Base-by-base conservation (phyloP, 2,329 filamentous ascomycete species). In the Sporothrix phasma region DNA sequence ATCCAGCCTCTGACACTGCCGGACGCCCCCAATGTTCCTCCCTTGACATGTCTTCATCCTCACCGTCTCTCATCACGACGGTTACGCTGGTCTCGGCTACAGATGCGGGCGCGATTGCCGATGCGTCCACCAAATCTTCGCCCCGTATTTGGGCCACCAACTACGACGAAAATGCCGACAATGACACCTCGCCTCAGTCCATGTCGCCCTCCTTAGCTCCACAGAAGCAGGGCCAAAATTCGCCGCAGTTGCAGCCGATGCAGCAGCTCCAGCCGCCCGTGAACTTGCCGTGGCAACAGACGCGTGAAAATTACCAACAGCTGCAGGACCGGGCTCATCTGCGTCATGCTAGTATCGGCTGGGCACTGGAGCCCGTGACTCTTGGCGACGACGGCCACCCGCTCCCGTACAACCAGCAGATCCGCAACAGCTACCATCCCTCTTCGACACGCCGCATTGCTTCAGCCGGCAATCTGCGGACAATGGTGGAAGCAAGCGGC, bases 321-420 rank as follows among this genome's bases (percentile, higher is more conserved):
- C 63, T 64, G 26, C 63, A 68, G 54, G 65, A 69, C 51, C 66
- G 66, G n/a, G 68, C 69, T 19, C 71, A 73, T 60, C 58, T 67
- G 49, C 72, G 74, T 10, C 69, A 68, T 19, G 70, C 73, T 17
- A 75, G 74, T 66, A 72, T 76, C 13, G 72, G 70, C 37, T 71
- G 73, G 59, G 71, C 71, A 17, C 69, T 76, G 37, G 74, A 76
- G 66, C 74, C 74, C 5, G 68, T 76, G 17, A 61, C 67, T 3
- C 62, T 70, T 3, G 62, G 66, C 58, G 64, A 66, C 61, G 62
- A 66, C 11, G 26, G 66, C 68, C 39, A 22, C 11, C 22, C 24
- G n/a, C 37, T 49, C 15, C 46, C 31, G 3, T 15, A 67, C 66
- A 26, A 63, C 66, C 26, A 47, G 65, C 19, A 67, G 66, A 60